Percentiles rank a stretch among this genome's conserved stretches.
Evolutionary conservation across 2,329 filamentous ascomycete species (phyloP).

Genomic region (Fusarium sp.): DNA sequence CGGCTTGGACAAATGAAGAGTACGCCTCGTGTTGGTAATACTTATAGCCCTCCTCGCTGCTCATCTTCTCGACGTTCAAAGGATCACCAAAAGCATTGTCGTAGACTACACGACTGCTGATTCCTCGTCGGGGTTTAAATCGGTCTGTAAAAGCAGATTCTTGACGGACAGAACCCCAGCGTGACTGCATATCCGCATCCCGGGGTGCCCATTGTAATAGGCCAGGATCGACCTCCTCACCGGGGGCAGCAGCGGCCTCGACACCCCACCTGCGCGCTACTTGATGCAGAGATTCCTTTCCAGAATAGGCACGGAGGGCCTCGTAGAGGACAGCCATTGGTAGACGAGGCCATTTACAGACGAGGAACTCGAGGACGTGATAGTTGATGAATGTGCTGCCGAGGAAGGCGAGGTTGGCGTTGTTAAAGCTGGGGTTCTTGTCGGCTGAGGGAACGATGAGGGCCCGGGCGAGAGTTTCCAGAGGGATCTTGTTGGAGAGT

Average conservation of each 20-base stretch:
- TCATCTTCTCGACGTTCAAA: constrained; percentile 34
- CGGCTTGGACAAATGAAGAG: constrained; percentile 80
- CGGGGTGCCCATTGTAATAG: constrained; percentile 79
- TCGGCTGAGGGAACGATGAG: constrained; percentile 90
- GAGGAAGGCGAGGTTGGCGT: constrained; percentile 80
- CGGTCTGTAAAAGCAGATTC: constrained; percentile 56
- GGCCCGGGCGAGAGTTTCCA: constrained; percentile 85
- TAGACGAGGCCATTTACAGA: constrained; percentile 89
- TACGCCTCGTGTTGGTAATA: constrained; percentile 78
- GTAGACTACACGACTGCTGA: constrained; percentile 80
- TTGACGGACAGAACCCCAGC: constrained; percentile 61
- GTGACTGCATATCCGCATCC: constrained; percentile 54
- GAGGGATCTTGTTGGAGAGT: constrained; percentile 80
- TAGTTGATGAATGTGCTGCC: constrained; percentile 86
- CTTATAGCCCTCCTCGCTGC: constrained; percentile 54
- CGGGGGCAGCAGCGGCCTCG: constrained; percentile 84
- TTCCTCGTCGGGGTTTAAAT: constrained; percentile 66
- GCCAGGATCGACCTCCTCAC: constrained; percentile 90
- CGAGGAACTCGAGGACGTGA: constrained; percentile 86
- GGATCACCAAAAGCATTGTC: constrained; percentile 85
- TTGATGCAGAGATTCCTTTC: constrained; percentile 74
- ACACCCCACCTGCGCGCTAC: constrained; percentile 91
- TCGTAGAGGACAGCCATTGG: constrained; percentile 89
- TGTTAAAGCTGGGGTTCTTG: constrained; percentile 82
- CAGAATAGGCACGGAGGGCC: constrained; percentile 84